Conservation (phyloP, 805 yeast species). For the Candida broadrunensis region DNA sequence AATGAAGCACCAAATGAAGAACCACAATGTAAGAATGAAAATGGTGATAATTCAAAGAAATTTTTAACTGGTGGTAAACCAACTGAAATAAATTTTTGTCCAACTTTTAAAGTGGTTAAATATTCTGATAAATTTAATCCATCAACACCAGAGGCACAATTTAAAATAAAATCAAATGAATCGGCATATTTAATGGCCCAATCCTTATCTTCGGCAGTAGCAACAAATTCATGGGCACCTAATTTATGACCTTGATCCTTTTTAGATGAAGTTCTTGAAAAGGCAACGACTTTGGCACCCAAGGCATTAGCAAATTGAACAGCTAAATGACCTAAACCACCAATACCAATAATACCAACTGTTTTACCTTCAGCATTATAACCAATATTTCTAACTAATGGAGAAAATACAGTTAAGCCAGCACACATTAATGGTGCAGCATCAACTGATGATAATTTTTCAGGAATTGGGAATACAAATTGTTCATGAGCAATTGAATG, state of each 20-base stretch:
- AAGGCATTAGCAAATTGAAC: slow-evolving; percentile 57
- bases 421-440: slow-evolving; percentile 59
- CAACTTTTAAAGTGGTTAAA: slow-evolving; percentile 47
- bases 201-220: slow-evolving; percentile 48
- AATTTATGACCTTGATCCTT: slow-evolving; percentile 26
- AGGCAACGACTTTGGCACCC: slow-evolving; percentile 60
- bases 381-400: slow-evolving; percentile 42
- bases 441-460: slow-evolving; percentile 31
- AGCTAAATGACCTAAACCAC: slow-evolving; percentile 67
- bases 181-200: slow-evolving; percentile 32
- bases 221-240: slow-evolving; percentile 38
- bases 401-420: slow-evolving; percentile 54
- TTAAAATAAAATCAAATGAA: slow-evolving; percentile 45
- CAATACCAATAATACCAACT: slow-evolving; percentile 63
- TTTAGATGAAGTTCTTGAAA: slow-evolving; percentile 27
- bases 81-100: slow-evolving; percentile 58
- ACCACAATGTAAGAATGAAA: slow-evolving; percentile 49
- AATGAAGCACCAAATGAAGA: slow-evolving; percentile 55
- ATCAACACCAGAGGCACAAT: slow-evolving; percentile 38
- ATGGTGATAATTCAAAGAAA: slow-evolving; percentile 45
- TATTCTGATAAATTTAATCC: slow-evolving; percentile 30
- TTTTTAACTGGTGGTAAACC: slow-evolving; percentile 58
- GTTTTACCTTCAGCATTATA: slow-evolving; percentile 25
- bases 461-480: slow-evolving; percentile 50
- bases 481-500: slow-evolving; percentile 42